Conservation (phyloP, 306 rosid species). For the Lathyrus sativus region DNA sequence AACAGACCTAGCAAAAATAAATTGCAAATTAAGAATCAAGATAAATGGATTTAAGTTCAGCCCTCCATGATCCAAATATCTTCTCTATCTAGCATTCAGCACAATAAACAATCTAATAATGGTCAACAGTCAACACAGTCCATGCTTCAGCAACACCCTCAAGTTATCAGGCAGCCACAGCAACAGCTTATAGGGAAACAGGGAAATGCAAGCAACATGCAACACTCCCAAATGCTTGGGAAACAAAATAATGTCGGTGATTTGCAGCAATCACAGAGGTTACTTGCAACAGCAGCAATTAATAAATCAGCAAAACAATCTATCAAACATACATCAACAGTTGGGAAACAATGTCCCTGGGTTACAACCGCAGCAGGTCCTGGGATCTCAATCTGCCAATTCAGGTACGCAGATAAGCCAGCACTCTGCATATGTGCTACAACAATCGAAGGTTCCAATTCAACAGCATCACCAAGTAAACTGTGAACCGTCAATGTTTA, state of each 20-base stretch:
- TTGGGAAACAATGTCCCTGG: slow-evolving; percentile 76
- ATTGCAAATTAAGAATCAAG: no score
- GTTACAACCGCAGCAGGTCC: slow-evolving; percentile 64
- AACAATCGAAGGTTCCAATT: slow-evolving; percentile 69
- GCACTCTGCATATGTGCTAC: slow-evolving; percentile 69
- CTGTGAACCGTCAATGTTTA: no score
- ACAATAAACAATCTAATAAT: no score
- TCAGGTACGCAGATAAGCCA: slow-evolving; percentile 82
- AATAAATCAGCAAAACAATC: no score
- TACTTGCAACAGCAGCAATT: slow-evolving; percentile 67
- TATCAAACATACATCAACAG: slow-evolving; percentile 83
- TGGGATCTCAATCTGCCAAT: slow-evolving; percentile 73
- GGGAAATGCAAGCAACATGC: slow-evolving; percentile 72
- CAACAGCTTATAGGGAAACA: slow-evolving; percentile 70
- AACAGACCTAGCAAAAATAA: no score
- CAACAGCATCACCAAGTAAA: no score
- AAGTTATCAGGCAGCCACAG: slow-evolving; percentile 77
- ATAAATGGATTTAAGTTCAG: no score
- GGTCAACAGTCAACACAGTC: no score
- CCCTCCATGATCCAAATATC: no score
- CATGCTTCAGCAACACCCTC: slow-evolving; percentile 89
- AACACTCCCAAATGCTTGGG: slow-evolving; percentile 66
- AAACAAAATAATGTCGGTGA: slow-evolving; percentile 73
- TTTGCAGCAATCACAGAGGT: slow-evolving; percentile 81
- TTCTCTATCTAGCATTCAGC: no score